Evolutionary conservation across 176 grass and related monocot species (phyloP), one percentile per base, ranked within the genome.

Genomic region (Rhynchospora breviuscula): DNA sequence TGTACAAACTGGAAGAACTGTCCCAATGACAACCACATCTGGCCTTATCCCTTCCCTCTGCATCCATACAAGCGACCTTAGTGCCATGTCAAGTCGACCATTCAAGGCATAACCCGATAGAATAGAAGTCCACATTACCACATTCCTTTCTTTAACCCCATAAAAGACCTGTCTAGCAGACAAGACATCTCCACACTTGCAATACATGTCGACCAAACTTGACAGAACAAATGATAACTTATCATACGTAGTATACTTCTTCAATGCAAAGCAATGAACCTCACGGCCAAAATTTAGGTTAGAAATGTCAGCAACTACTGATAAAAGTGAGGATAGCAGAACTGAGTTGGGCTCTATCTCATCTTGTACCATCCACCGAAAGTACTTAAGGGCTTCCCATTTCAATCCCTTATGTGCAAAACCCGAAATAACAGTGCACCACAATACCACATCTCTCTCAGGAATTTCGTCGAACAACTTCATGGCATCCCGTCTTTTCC

Each of bases 21-120:
- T 98, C 5, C 85, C 92, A 47, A 98, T 86, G 0, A 89, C 87
- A 79, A 95, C 85, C 19, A 90, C 84, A 65, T 98, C 95, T 51
- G 92, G 92, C 13, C 75, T 88, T 11, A 94, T 79, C 66, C 92
- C 89, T 91, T 94, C 95, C 78, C 92, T 91, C 70, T 94, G 90
- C 95, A 98, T 98, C 95, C 95, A 98, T 76, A 78, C 67, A 82
- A 98, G 85, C 10, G 92, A 98, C 85, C 92, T 90, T 45, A 98
- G 62, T 0, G 92, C 90, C 84, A 94, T 88, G 64, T 94, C 90
- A 40, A 87, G 89, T 15, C 91, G 90, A 21, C 92, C 90, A 67
- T 94, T 94, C 58, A 81, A 90, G 63, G 95, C 92, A 76, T 98
- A 94, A 29, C 95, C 95, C 66, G 95, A 94, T 88, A 98, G 90